These are phyloP conservation scores for Ophiostoma novo-ulmi DNA, from an alignment of 2,329 filamentous ascomycete species.

Conservation along the genomic window DNA sequence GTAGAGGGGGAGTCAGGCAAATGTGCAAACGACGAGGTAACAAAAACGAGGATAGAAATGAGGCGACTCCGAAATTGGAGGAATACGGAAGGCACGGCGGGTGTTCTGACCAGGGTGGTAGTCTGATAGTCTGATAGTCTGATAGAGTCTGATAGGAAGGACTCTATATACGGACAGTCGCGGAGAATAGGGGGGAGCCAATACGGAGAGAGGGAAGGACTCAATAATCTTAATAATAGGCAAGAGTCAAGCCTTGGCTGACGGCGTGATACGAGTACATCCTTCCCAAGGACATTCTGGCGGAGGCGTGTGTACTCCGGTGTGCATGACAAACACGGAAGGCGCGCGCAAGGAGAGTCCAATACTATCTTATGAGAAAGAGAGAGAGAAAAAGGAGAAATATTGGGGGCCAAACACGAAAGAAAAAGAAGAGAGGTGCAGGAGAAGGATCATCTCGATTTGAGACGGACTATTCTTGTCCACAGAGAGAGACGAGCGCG, in stretches of 20 bases:
- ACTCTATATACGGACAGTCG: background rate
- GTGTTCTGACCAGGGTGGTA: background rate
- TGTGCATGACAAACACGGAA: slow-evolving; percentile 6
- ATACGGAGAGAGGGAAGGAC: background rate
- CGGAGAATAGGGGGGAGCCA: slow-evolving; percentile 2
- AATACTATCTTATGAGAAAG: background rate
- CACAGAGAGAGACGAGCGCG: slow-evolving; percentile 2
- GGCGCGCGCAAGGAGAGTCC: background rate
- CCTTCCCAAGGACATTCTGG: background rate
- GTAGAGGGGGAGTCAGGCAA: background rate
- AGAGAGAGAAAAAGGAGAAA: background rate
- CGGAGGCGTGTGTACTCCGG: slow-evolving; percentile 1
- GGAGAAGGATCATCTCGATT: background rate
- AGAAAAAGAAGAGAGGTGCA: background rate
- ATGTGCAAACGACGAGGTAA: background rate
- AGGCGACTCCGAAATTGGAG: background rate
- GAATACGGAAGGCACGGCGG: slow-evolving; percentile 2
- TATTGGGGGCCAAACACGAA: background rate
- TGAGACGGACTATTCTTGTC: background rate
- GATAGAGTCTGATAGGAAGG: background rate
- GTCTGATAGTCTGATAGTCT: background rate
- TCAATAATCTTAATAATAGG: background rate
- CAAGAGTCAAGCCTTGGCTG: slow-evolving; percentile 6
- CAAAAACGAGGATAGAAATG: background rate
- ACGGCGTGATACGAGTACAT: slow-evolving; percentile 11